Conservation (phyloP, 2,329 filamentous ascomycete genomes). For the Penicillium sp. region DNA sequence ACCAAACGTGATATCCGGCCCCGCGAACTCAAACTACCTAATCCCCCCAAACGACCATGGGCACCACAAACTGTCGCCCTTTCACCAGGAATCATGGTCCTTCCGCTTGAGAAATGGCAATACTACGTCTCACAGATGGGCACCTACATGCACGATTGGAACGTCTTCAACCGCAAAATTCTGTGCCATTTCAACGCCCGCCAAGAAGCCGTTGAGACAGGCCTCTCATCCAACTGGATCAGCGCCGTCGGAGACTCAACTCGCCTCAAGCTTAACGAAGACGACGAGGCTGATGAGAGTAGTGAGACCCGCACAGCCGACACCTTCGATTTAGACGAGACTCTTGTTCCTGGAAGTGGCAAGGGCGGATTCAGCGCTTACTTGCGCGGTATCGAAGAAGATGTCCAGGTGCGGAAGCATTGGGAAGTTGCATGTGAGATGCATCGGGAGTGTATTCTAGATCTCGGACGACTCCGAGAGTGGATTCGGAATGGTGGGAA, state of each 20-base stretch:
- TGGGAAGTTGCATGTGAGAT: conserved; percentile 51
- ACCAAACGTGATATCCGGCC: conserved; percentile 39
- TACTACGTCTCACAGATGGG: conserved; percentile 56
- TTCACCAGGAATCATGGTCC: conserved; percentile 34
- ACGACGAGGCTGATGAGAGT: conserved; percentile 25
- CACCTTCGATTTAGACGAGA: conserved; percentile 29
- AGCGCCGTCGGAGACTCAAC: conserved; percentile 51
- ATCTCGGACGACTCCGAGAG: conserved; percentile 41
- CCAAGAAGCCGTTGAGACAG: conserved; percentile 49
- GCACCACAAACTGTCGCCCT: conserved; percentile 28
- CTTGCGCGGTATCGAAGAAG: conserved; percentile 47
- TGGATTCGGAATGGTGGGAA: conserved; percentile 39
- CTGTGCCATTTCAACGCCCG: conserved; percentile 57
- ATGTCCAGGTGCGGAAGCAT: conserved; percentile 46
- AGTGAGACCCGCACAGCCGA: background rate
- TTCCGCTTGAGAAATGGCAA: conserved; percentile 51
- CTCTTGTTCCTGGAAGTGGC: conserved; percentile 28
- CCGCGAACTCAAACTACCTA: conserved; percentile 49
- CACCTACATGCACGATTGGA: conserved; percentile 58
- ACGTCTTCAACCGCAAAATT: conserved; percentile 56
- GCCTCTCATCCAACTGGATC: conserved; percentile 51
- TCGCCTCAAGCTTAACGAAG: conserved; percentile 31
- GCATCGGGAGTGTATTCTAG: conserved; percentile 45
- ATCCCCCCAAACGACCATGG: conserved; percentile 52
- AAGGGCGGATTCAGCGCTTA: conserved; percentile 48